Conservation (phyloP, 2,329 filamentous ascomycete species). For the Aureobasidium lini region DNA sequence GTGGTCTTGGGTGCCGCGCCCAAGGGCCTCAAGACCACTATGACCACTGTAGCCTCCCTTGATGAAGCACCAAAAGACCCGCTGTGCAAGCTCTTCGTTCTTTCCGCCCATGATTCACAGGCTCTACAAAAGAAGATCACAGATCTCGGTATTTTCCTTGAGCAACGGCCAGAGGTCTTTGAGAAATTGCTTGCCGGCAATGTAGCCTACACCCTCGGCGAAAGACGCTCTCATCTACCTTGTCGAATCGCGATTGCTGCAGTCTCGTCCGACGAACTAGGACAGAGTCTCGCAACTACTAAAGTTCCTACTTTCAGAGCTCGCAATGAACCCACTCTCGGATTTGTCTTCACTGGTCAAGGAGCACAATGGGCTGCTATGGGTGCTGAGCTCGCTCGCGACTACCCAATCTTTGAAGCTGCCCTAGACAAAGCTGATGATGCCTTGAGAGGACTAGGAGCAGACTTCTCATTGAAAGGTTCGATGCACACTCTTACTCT, state of each 20-base stretch:
- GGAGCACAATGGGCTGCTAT: conserved; percentile 28
- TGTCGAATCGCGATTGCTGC: neutral
- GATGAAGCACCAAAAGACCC: neutral
- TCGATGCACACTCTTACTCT: too few relatives aligned
- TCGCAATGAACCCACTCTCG: neutral
- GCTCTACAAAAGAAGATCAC: conserved; percentile 3
- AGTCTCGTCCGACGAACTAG: neutral
- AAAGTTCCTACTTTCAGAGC: conserved; percentile 2
- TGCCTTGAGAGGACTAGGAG: neutral
- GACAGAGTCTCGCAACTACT: neutral
- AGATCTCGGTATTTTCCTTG: neutral
- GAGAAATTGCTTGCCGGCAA: conserved; percentile 2
- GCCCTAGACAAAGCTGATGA: neutral
- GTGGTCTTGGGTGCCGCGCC: conserved; percentile 1
- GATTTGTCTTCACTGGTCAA: conserved; percentile 29
- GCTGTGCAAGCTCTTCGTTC: neutral
- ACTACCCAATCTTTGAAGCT: neutral
- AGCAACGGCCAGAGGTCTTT: conserved; percentile 4
- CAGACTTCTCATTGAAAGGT: neutral
- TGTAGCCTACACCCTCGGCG: conserved; percentile 1
- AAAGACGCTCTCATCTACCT: neutral
- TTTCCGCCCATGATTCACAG: conserved; percentile 1
- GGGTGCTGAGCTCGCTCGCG: conserved; percentile 17
- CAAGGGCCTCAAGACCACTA: neutral
- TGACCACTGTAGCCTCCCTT: neutral